Evolutionary conservation across 1,284 basidiomycete genomes (phyloP).

Genomic region (Lentinus polychrous): DNA sequence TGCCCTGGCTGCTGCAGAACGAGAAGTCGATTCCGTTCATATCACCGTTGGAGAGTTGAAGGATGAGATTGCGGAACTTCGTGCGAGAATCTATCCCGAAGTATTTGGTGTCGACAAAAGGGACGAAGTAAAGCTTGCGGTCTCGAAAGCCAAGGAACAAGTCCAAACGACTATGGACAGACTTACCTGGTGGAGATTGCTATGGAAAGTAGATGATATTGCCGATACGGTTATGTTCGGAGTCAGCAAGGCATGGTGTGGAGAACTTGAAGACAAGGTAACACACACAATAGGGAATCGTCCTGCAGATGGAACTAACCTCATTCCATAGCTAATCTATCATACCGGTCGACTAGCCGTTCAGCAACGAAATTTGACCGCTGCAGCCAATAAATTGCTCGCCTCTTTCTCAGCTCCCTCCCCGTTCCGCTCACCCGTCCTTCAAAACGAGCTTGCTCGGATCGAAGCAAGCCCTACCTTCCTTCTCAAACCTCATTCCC

Average conservation of each 20-base stretch:
- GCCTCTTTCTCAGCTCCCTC: constrained; percentile 30
- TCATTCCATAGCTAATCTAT: constrained; percentile 50
- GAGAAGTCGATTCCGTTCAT: constrained; percentile 26
- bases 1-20: constrained; percentile 21
- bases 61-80: constrained; percentile 27
- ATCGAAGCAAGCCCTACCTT: constrained; percentile 42
- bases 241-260: constrained; percentile 54
- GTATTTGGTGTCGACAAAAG: constrained; percentile 28
- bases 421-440: constrained; percentile 54
- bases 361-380: constrained; percentile 43
- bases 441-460: constrained; percentile 64
- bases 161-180: constrained; percentile 46
- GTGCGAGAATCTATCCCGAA: constrained; percentile 25
- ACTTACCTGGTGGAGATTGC: constrained; percentile 62
- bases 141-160: constrained; percentile 41
- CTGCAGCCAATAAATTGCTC: constrained; percentile 35
- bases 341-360: constrained; percentile 63
- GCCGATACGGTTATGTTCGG: constrained; percentile 47
- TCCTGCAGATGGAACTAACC: neutral
- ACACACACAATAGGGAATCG: constrained; percentile 14
- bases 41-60: constrained; percentile 25
- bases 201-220: constrained; percentile 70
- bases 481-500: constrained; percentile 38
- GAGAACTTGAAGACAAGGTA: constrained; percentile 61
- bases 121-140: constrained; percentile 42